These are phyloP conservation scores for Ceratocystis lukuohia DNA, from an alignment of 2,329 filamentous ascomycete species.

Conservation along the genomic window DNA sequence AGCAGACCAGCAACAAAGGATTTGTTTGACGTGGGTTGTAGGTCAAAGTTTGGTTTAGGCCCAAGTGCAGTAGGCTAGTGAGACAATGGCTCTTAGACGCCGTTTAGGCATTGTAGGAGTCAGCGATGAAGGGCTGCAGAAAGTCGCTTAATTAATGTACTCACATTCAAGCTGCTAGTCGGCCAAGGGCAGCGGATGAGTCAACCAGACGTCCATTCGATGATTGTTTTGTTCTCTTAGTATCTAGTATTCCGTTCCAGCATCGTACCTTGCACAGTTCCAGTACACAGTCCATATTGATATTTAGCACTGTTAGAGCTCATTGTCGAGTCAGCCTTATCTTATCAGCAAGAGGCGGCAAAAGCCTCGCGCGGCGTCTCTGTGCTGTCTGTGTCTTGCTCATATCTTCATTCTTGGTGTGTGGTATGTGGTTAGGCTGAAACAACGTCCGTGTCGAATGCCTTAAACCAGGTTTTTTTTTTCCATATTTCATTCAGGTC, in stretches of 20 bases:
- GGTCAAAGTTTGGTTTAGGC: conserved; percentile 1
- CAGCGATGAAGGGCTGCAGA: too few relatives aligned
- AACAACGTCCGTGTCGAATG: neutral
- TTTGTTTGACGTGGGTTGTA: neutral
- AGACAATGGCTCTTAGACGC: too few relatives aligned
- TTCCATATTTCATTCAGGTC: neutral
- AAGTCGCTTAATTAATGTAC: too few relatives aligned
- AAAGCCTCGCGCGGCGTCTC: conserved; percentile 4
- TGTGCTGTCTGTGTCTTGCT: neutral
- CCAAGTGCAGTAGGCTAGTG: too few relatives aligned
- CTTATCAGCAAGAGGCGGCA: neutral
- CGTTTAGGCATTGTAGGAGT: too few relatives aligned
- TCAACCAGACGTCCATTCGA: too few relatives aligned
- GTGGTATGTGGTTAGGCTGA: conserved; percentile 7
- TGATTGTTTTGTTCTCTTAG: too few relatives aligned
- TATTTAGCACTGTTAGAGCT: neutral
- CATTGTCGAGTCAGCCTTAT: conserved; percentile 1
- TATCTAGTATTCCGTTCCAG: too few relatives aligned
- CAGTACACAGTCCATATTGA: neutral
- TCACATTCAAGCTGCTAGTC: too few relatives aligned
- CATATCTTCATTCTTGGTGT: neutral
- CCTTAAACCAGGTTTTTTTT: neutral
- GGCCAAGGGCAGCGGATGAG: too few relatives aligned
- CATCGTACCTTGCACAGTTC: neutral
- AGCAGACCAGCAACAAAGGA: conserved; percentile 3